A percentile compares a stretch with the other conserved stretches of the same genome.
Evolutionary conservation across 177 flowering plant species (phyloP).

Genomic region (Vitis hybrid): DNA sequence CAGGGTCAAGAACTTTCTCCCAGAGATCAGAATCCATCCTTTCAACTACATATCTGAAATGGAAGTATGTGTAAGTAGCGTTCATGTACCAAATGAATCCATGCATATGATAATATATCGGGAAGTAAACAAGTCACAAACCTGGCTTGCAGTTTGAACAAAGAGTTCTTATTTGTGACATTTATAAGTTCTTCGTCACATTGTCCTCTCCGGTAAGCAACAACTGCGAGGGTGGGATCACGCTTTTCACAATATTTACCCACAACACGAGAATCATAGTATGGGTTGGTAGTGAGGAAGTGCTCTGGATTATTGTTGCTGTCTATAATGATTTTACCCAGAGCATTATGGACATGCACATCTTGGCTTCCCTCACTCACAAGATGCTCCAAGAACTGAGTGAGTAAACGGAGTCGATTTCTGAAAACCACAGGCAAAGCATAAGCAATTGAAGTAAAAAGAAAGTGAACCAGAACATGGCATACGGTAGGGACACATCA

Average conservation of each 20-base stretch:
- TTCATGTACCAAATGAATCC: constrained; percentile 3
- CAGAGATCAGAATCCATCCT: constrained; percentile 98
- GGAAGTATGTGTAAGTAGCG: constrained; percentile 7
- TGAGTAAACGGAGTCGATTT: constrained; percentile 93
- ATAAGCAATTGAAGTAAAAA: constrained; percentile 8
- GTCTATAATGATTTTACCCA: constrained; percentile 98
- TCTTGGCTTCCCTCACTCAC: constrained; percentile 99
- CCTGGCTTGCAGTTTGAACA: constrained; percentile 98
- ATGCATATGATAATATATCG: not conserved
- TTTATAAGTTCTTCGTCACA: constrained; percentile 98
- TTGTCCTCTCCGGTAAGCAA: constrained; percentile 96
- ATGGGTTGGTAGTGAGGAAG: constrained; percentile 97
- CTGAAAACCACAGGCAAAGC: constrained; percentile 39
- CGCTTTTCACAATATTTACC: constrained; percentile 99
- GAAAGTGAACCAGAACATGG: not conserved
- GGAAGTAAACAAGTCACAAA: constrained; percentile 27
- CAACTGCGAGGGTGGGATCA: constrained; percentile 98
- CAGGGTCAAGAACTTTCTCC: constrained; percentile 94
- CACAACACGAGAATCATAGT: constrained; percentile 98
- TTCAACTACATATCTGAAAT: constrained; percentile 92
- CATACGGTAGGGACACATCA: constrained; percentile 18
- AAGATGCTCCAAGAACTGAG: constrained; percentile 99
- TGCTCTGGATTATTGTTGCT: constrained; percentile 99
- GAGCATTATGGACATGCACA: constrained; percentile 99
- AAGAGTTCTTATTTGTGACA: constrained; percentile 92